phyloP scores from a whole-genome alignment of 257 asterid genomes.

The Thymus quinquecostatus region DNA sequence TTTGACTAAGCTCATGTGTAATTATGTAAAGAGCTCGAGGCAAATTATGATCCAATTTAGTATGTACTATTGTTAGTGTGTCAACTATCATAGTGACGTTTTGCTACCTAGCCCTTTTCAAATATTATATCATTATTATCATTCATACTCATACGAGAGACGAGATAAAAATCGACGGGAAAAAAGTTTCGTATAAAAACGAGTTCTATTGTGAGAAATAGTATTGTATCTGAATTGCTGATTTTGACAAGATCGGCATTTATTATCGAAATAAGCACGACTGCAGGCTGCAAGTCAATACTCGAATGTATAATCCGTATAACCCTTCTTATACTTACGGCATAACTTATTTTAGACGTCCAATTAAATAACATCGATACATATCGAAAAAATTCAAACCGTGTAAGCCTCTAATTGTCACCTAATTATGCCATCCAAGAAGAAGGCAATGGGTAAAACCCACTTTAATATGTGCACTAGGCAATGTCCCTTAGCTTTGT shows the following conservation, averaged over 20 bases:
- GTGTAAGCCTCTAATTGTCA: slow-evolving; percentile 19
- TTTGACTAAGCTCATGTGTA: background rate
- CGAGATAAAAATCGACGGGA: too few relatives aligned
- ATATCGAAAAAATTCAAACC: background rate
- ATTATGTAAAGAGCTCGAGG: background rate
- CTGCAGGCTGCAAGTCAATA: too few relatives aligned
- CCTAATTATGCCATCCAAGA: slow-evolving; percentile 36
- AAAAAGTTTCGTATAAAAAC: too few relatives aligned
- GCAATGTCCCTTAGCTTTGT: slow-evolving; percentile 44
- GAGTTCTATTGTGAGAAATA: too few relatives aligned
- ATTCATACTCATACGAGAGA: too few relatives aligned
- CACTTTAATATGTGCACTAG: slow-evolving; percentile 41
- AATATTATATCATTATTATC: too few relatives aligned
- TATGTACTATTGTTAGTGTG: background rate
- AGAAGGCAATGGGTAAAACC: slow-evolving; percentile 40
- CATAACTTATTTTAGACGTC: background rate
- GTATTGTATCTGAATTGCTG: too few relatives aligned
- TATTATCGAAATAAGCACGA: too few relatives aligned
- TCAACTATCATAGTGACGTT: background rate
- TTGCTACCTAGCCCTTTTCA: background rate
- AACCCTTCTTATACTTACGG: too few relatives aligned
- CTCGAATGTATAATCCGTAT: too few relatives aligned
- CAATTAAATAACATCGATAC: background rate
- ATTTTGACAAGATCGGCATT: too few relatives aligned
- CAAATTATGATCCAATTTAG: too few relatives aligned